Percentiles rank a stretch among this genome's conserved stretches.
These are phyloP conservation scores for Phlyctochytrium planicorne DNA, from an alignment of 192 early-diverging fungal species.

Conservation along the genomic window DNA sequence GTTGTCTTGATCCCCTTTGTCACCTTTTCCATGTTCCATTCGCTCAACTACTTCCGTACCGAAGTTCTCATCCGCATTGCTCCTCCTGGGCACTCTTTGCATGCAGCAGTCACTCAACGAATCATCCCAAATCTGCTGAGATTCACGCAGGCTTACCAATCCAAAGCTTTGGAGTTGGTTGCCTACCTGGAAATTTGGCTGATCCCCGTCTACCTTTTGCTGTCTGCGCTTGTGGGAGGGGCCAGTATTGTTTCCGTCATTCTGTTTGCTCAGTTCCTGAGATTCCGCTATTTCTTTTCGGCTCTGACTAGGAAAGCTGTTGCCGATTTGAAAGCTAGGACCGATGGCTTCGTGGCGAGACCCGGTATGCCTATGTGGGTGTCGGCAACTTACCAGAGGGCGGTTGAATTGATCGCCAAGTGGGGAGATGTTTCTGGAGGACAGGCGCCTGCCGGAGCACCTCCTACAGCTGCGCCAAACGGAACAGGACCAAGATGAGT, in stretches of 20 bases:
- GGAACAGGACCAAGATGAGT: too few relatives aligned
- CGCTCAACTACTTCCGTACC: conserved; percentile 65
- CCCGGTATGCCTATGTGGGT: conserved; percentile 13
- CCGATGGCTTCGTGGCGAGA: conserved; percentile 20
- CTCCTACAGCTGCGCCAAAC: too few relatives aligned
- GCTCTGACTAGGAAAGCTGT: conserved; percentile 39
- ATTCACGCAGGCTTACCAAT: conserved; percentile 54
- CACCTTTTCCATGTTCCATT: conserved; percentile 76
- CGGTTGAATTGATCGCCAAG: conserved; percentile 14
- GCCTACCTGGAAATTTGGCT: conserved; percentile 68
- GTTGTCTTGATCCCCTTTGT: conserved; percentile 75
- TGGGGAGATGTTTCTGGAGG: conserved; percentile 30
- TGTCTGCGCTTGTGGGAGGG: conserved; percentile 44
- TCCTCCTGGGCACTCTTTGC: conserved; percentile 43
- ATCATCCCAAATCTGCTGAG: conserved; percentile 54
- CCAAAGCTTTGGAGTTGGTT: conserved; percentile 59
- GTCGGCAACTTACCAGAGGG: conserved; percentile 17
- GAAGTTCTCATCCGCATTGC: conserved; percentile 66
- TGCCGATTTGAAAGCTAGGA: conserved; percentile 28
- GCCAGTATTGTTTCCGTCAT: conserved; percentile 58
- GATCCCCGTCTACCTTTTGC: conserved; percentile 61
- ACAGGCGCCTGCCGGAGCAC: too few relatives aligned
- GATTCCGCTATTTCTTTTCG: conserved; percentile 69
- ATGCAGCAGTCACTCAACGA: conserved; percentile 40
- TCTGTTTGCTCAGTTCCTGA: conserved; percentile 69